Evolutionary conservation across 148 eudicot genomes (phyloP), one percentile per base, ranked within the genome.

Genomic region (Bassia scoparia): DNA sequence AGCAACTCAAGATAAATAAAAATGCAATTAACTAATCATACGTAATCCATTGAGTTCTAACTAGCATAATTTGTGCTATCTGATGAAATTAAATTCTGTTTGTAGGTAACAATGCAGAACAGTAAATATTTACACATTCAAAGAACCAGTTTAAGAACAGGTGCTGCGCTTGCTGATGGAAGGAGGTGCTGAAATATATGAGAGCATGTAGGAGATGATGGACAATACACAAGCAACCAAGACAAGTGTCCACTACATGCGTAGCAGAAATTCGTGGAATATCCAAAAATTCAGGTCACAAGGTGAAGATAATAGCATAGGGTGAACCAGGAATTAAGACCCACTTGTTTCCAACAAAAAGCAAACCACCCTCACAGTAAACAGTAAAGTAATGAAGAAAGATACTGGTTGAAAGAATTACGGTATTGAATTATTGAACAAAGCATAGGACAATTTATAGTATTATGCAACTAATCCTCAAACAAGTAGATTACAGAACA

Each of bases 151-250:
- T 79, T 82, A 89, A 65, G 88, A 87, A 78, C 99, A 96, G 21
- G 96, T 87, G 77, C 81, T 79, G 35, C 84, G 77, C 78, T 83
- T 82, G 43, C 74, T 82, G 41, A 81, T 30, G 14, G 87, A 20
- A 63, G 92, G 86, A 79, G 86, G 75, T 77, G 90, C 87, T n/a
- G 97, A 87, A 78, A 30, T 85, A n/a, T n/a, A n/a, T n/a, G n/a
- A 52, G 96, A 86, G 73, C 99, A 96, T 41, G 84, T 82, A 71
- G 87, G 61, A 68, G 99, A 81, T 29, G 89, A 83, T 75, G 94
- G 88, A 70, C 99, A 96, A 83, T 96, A 84, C 99, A 96, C 56
- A 97, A 96, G 82, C 99, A 96, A 59, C 99, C 96, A 66, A 96
- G 84, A 13, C 94, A 92, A 68, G 92, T 86, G 71, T 96, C 99